These are phyloP conservation scores for Alternaria solani DNA, from an alignment of 2,329 filamentous ascomycete species.

Conservation along the genomic window DNA sequence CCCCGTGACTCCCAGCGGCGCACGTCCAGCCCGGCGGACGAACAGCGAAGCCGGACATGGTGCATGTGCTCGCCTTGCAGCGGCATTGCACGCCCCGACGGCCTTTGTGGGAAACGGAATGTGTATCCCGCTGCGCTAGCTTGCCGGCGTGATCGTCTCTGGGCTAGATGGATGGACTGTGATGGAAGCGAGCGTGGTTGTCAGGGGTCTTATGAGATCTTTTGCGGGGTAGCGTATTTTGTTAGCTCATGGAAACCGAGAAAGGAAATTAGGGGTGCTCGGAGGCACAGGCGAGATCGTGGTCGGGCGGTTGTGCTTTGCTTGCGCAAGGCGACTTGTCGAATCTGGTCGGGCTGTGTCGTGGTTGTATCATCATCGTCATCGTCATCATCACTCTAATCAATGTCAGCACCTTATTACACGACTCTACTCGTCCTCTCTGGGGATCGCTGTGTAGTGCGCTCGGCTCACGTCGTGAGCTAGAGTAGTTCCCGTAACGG, in stretches of 20 bases:
- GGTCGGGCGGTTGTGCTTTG: slow-evolving; percentile 4
- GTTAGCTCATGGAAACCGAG: slow-evolving; percentile 41
- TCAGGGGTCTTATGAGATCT: slow-evolving; percentile 30
- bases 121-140: slow-evolving; percentile 8
- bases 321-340: neutral
- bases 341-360: neutral
- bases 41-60: slow-evolving; percentile 14
- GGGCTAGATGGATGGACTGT: slow-evolving; percentile 20
- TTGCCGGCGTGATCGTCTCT: slow-evolving; percentile 21
- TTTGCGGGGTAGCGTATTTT: slow-evolving; percentile 47
- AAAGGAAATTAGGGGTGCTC: slow-evolving; percentile 12
- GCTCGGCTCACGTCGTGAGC: slow-evolving; percentile 34
- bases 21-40: slow-evolving; percentile 18
- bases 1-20: slow-evolving; percentile 32
- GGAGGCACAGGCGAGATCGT: slow-evolving; percentile 1
- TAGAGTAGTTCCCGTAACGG: slow-evolving; percentile 44
- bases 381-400: neutral
- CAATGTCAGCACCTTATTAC: neutral
- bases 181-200: slow-evolving; percentile 1
- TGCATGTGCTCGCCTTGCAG: slow-evolving; percentile 14
- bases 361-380: neutral
- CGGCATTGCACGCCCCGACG: slow-evolving; percentile 25
- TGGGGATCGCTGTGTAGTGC: slow-evolving; percentile 12
- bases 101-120: slow-evolving; percentile 22
- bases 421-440: neutral